A percentile compares a stretch with the other conserved stretches of the same genome.
Evolutionary conservation across 2,329 filamentous ascomycete species (phyloP).

Genomic region (Aureobasidium sp.): DNA sequence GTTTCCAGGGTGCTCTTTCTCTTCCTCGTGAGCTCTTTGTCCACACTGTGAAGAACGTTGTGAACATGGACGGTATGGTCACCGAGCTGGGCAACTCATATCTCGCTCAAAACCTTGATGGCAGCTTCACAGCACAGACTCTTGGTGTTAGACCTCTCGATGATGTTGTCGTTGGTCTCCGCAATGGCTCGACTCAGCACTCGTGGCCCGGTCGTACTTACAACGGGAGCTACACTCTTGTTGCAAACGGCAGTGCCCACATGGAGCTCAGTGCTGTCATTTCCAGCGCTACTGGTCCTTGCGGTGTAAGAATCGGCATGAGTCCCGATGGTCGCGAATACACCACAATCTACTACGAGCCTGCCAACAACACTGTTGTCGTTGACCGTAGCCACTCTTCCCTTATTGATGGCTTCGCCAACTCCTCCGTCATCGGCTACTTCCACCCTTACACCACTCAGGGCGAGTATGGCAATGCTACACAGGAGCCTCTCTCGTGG

Average conservation of each 20-base stretch:
- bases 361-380: slow-evolving; percentile 38
- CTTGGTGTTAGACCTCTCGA: slow-evolving; percentile 36
- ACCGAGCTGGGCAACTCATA: slow-evolving; percentile 29
- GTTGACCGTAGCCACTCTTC: slow-evolving; percentile 38
- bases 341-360: slow-evolving; percentile 38
- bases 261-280: slow-evolving; percentile 36
- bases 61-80: slow-evolving; percentile 28
- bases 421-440: slow-evolving; percentile 38
- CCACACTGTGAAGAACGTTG: slow-evolving; percentile 33
- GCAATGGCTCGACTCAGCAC: slow-evolving; percentile 24
- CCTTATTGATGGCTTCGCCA: slow-evolving; percentile 34
- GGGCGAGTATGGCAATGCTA: slow-evolving; percentile 20
- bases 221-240: slow-evolving; percentile 23
- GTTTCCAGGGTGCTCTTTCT: slow-evolving; percentile 37
- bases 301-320: slow-evolving; percentile 36
- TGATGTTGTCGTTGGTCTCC: slow-evolving; percentile 37
- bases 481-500: slow-evolving; percentile 33
- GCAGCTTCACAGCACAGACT: slow-evolving; percentile 35
- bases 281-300: slow-evolving; percentile 31
- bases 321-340: slow-evolving; percentile 37
- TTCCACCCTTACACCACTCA: slow-evolving; percentile 36
- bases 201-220: slow-evolving; percentile 21
- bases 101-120: slow-evolving; percentile 23
- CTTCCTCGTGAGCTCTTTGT: slow-evolving; percentile 41
- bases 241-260: slow-evolving; percentile 26